Evolutionary conservation across 441 rosid genomes (phyloP).

Genomic region (Raphanus hybrid): DNA sequence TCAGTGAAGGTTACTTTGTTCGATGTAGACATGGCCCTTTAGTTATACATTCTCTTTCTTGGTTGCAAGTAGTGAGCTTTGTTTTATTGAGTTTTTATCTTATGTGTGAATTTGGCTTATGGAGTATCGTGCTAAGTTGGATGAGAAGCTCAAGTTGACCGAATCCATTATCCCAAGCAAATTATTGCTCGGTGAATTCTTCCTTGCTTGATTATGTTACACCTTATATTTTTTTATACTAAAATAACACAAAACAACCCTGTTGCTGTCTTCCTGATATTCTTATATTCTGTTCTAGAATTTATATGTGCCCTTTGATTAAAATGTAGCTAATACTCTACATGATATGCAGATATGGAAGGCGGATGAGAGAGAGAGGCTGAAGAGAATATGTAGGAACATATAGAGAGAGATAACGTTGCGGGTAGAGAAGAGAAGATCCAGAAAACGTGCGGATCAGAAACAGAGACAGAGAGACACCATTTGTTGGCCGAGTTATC

Average conservation of each 20-base stretch:
- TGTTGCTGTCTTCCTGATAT: neutral
- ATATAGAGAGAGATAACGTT: too few species aligned
- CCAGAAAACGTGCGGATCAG: too few species aligned
- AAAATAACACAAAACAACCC: neutral
- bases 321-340: neutral
- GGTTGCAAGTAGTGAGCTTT: too few species aligned
- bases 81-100: too few species aligned
- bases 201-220: neutral
- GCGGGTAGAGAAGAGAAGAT: too few species aligned
- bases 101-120: too few species aligned
- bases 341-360: too few species aligned
- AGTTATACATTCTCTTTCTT: too few species aligned
- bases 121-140: slow-evolving; percentile 28
- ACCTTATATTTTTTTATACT: neutral
- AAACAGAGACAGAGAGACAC: neutral
- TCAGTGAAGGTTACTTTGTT: neutral
- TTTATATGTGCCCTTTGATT: neutral
- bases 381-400: too few species aligned
- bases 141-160: slow-evolving; percentile 46
- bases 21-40: neutral
- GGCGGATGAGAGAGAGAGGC: too few species aligned
- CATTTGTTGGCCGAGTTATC: neutral
- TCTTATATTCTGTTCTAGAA: neutral
- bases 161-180: slow-evolving; percentile 56
- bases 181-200: neutral